These are phyloP conservation scores for Neopestalotiopsis sp. DNA, from an alignment of 2,329 filamentous ascomycete genomes.

Conservation along the genomic window DNA sequence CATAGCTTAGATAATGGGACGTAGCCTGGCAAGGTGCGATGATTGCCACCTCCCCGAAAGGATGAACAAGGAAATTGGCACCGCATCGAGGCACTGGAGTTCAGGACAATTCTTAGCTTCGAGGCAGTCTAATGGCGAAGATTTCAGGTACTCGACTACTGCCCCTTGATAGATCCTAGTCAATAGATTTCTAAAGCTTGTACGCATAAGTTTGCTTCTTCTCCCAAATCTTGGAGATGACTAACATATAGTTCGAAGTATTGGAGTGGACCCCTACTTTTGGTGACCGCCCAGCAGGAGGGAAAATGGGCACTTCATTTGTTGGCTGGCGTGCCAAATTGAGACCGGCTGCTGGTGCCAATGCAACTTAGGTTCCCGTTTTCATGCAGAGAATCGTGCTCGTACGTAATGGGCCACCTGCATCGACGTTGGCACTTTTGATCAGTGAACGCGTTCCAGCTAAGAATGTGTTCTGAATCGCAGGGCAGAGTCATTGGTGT, in stretches of 20 bases:
- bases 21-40: not conserved
- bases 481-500: not conserved
- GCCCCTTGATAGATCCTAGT: not conserved
- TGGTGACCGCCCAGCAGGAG: not conserved
- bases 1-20: not conserved
- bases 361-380: not conserved
- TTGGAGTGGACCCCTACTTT: not conserved
- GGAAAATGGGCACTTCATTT: not conserved
- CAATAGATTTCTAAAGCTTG: not conserved
- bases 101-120: not conserved
- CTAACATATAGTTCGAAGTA: too few relatives aligned
- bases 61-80: not conserved
- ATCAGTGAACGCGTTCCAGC: not conserved
- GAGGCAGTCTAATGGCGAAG: not conserved
- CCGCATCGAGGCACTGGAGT: not conserved
- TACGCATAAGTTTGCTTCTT: not conserved
- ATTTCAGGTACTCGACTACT: not conserved
- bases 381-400: not conserved
- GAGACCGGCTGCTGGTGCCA: not conserved
- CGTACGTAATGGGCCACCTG: not conserved
- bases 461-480: not conserved
- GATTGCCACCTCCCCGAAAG: not conserved
- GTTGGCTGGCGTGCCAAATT: not conserved
- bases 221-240: too few relatives aligned
- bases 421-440: not conserved